Evolutionary conservation across 2,329 filamentous ascomycete species (phyloP), one percentile per base, ranked within the genome.

Genomic region (Onygenales sp.): DNA sequence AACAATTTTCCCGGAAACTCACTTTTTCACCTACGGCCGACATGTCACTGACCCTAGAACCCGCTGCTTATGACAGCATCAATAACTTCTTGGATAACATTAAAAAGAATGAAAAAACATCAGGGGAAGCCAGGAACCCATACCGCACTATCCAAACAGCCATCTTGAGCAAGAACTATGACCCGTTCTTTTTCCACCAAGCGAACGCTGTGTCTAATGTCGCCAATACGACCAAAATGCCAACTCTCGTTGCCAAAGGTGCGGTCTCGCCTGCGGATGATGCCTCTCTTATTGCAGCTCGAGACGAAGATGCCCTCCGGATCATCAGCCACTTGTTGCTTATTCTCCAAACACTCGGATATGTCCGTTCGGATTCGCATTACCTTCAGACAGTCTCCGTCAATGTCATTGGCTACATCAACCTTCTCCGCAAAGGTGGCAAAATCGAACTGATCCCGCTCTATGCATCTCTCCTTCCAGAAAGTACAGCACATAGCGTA

Each of bases 381-480:
- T 77, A 77, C 13, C 79, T 84, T 58, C 86, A 95, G 63, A 88
- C 87, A 1, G 65, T 66, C 3, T 67, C 68, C 6, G 55, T 70
- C 62, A 82, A 92, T 46, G 76, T 96, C 51, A 83, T 86, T 1
- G 84, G 82, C 3, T 97, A 97, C 66, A 86, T 94, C 52, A 86
- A 87, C 61, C 84, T 87, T 56, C 73, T 98, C 39, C 83, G 87
- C 43, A 77, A 86, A 46, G 81, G 82, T 13, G 82, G 83, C 36
- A 81, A 93, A 52, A 82, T 86, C 55, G 85, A 92, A 57, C 73
- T 93, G 42, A 86, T 95, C 52, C 91, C 93, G 0, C 74, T 95
- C 0, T 98, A 98, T 67, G 91, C 88, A 57, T 89, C 89, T 7
- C 85, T 88, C 61, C 76, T 98, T 10, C 77, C 81, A 8, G 72